Conservation (phyloP, 345 rosid genomes). For the Citrus hindsii region DNA sequence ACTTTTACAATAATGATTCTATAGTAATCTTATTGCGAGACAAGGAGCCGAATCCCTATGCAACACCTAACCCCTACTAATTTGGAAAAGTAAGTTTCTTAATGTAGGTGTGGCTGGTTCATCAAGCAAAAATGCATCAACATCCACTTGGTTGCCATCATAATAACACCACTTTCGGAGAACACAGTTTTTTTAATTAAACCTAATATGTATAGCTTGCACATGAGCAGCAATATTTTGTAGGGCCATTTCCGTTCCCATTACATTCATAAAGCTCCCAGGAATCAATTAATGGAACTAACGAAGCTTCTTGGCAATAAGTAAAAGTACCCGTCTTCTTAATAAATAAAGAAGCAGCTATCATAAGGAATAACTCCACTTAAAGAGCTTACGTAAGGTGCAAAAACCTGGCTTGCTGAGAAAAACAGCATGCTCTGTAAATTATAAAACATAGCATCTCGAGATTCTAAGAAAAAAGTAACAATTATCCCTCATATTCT, state of each 20-base stretch:
- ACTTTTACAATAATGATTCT: neutral
- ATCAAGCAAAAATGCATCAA: neutral
- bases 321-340: neutral
- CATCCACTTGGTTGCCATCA: neutral
- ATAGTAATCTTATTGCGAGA: neutral
- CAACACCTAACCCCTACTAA: constrained; percentile 3
- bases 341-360: neutral
- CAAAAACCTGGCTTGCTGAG: neutral
- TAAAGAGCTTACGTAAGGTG: neutral
- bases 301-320: neutral
- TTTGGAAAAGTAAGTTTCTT: constrained; percentile 10
- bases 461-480: neutral
- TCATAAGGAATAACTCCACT: too few relatives aligned
- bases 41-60: constrained; percentile 8
- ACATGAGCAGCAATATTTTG: constrained; percentile 23
- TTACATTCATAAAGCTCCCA: neutral
- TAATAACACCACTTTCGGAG: neutral
- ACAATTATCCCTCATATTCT: neutral
- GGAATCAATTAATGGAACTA: neutral
- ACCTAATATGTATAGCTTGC: neutral
- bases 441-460: neutral
- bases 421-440: neutral
- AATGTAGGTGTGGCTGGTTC: constrained; percentile 1
- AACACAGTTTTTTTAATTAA: neutral
- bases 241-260: constrained; percentile 5